Evolutionary conservation across 225 moss, liverwort and hornwort genomes (phyloP).

Genomic region (Physcomitrellopsis africana): DNA sequence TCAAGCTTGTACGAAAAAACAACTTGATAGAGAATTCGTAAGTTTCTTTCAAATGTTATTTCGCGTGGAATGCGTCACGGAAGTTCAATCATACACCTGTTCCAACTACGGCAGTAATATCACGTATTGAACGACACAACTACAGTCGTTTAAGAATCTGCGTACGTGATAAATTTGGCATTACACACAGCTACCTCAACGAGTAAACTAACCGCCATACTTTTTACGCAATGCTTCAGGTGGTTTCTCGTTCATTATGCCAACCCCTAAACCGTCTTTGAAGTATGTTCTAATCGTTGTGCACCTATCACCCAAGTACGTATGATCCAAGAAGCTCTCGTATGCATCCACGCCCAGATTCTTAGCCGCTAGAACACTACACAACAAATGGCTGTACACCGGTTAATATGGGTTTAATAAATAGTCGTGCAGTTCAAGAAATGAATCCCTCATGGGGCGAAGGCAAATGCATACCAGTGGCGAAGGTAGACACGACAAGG

Average conservation of each 20-base stretch:
- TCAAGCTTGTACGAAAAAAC: no score
- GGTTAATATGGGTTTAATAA: not conserved
- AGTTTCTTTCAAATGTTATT: no score
- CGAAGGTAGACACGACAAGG: slow-evolving; percentile 91
- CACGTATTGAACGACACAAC: no score
- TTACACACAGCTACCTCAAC: no score
- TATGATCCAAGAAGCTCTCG: slow-evolving; percentile 85
- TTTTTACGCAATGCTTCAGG: slow-evolving; percentile 65
- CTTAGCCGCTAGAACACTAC: slow-evolving; percentile 83
- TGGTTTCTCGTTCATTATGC: slow-evolving; percentile 73
- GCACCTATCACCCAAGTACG: slow-evolving; percentile 74
- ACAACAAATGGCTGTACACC: slow-evolving; percentile 2
- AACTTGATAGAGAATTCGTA: no score
- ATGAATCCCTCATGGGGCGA: not conserved
- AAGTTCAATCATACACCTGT: no score
- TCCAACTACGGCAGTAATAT: no score
- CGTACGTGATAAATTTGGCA: no score
- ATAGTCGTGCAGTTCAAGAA: not conserved
- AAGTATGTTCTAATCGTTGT: slow-evolving; percentile 72
- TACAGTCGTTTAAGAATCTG: no score
- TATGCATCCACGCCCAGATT: slow-evolving; percentile 66
- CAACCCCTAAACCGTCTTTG: slow-evolving; percentile 43
- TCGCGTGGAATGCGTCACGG: no score
- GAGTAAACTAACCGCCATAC: slow-evolving; percentile 65
- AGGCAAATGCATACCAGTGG: slow-evolving; percentile 70